Evolutionary conservation across 805 yeast genomes (phyloP).

Genomic region (Lachancea kluyveri): DNA sequence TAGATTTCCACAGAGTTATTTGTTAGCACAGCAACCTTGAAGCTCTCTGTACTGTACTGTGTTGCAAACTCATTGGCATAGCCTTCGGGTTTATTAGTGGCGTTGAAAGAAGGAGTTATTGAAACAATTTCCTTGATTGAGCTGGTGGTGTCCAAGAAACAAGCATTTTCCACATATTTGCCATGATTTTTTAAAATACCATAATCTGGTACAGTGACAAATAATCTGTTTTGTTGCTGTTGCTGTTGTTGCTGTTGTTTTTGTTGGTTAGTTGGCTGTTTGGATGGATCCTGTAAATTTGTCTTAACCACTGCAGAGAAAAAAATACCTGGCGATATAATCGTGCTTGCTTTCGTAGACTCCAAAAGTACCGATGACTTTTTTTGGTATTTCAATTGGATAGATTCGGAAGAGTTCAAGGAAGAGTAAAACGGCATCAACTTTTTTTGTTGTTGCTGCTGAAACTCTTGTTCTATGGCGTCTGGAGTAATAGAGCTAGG

Average conservation of each 20-base stretch:
- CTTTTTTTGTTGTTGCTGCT: conserved; percentile 36
- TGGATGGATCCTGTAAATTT: conserved; percentile 16
- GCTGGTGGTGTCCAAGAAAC: conserved; percentile 56
- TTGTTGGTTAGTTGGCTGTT: conserved; percentile 1
- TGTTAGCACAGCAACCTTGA: conserved; percentile 78
- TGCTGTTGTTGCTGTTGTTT: conserved; percentile 6
- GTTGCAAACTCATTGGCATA: conserved; percentile 83
- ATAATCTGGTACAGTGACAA: conserved; percentile 77
- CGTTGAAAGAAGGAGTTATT: conserved; percentile 61
- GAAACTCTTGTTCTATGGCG: conserved; percentile 27
- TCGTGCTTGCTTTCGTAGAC: conserved; percentile 49
- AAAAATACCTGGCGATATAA: conserved; percentile 83
- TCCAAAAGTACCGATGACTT: conserved; percentile 49
- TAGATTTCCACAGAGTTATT: conserved; percentile 70
- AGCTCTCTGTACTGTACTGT: conserved; percentile 63
- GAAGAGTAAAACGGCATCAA: conserved; percentile 24
- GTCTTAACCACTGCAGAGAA: conserved; percentile 50
- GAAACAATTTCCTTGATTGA: conserved; percentile 68
- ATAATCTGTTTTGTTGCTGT: conserved; percentile 40
- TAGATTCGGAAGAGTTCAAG: conserved; percentile 26
- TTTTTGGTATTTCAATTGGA: conserved; percentile 44
- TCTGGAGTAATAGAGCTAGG: conserved; percentile 38
- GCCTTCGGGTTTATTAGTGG: conserved; percentile 71
- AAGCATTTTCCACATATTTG: conserved; percentile 74
- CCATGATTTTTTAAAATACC: conserved; percentile 73